These are phyloP conservation scores for Aspergillus hortae DNA, from an alignment of 2,329 filamentous ascomycete species.

Conservation along the genomic window DNA sequence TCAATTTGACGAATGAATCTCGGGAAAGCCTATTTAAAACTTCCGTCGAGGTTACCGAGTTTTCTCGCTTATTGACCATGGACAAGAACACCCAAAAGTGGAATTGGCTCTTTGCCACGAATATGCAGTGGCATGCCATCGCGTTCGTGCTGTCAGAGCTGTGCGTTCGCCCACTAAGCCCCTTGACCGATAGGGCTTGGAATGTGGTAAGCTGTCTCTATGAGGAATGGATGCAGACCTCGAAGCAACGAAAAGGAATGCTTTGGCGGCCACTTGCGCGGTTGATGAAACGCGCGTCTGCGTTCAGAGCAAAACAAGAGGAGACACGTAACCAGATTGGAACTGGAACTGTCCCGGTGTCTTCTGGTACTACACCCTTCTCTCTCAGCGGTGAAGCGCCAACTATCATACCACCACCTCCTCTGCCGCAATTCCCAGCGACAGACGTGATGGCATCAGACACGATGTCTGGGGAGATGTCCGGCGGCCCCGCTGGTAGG, in stretches of 20 bases:
- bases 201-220: slow-evolving; percentile 50
- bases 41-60: slow-evolving; percentile 71
- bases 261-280: slow-evolving; percentile 62
- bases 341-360: slow-evolving; percentile 11
- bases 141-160: slow-evolving; percentile 58
- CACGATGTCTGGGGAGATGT: not conserved
- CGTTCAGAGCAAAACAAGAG: slow-evolving; percentile 50
- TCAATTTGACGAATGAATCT: slow-evolving; percentile 57
- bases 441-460: slow-evolving; percentile 7
- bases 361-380: slow-evolving; percentile 2
- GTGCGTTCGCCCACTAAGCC: slow-evolving; percentile 53
- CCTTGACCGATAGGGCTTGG: slow-evolving; percentile 60
- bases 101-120: slow-evolving; percentile 63
- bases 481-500: slow-evolving; percentile 2
- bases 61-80: slow-evolving; percentile 62
- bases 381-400: slow-evolving; percentile 4
- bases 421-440: slow-evolving; percentile 18
- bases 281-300: slow-evolving; percentile 57
- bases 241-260: slow-evolving; percentile 50
- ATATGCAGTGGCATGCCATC: slow-evolving; percentile 62
- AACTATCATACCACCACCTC: slow-evolving; percentile 9
- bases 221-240: slow-evolving; percentile 31
- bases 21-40: slow-evolving; percentile 68
- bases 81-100: slow-evolving; percentile 61
- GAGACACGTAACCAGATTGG: slow-evolving; percentile 22